These are phyloP conservation scores for Nitzschia inconspicua DNA, from an alignment of 108 stramenopile species.

Conservation along the genomic window DNA sequence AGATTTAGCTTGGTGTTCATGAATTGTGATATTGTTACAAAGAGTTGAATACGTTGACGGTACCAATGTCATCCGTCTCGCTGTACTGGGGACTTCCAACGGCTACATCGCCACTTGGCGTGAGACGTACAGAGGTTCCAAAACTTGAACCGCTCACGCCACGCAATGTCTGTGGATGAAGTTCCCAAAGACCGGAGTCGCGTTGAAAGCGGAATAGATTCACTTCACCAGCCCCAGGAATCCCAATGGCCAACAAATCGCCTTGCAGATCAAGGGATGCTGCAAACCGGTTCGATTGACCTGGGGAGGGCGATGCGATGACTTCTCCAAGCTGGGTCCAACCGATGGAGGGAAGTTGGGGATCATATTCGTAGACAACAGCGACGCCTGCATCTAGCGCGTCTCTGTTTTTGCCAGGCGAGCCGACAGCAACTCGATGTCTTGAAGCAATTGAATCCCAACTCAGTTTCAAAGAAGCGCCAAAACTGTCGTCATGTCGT, in stretches of 20 bases:
- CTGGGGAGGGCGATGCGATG: background rate
- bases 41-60: constrained; percentile 26
- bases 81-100: constrained; percentile 18
- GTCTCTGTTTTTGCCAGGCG: constrained; percentile 29
- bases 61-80: constrained; percentile 5
- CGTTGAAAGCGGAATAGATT: constrained; percentile 5
- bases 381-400: constrained; percentile 29
- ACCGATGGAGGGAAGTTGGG: background rate
- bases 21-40: no score
- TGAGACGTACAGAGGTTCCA: constrained; percentile 7
- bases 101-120: constrained; percentile 1
- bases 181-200: constrained; percentile 11
- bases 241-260: constrained; percentile 22
- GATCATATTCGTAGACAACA: constrained; percentile 31
- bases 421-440: constrained; percentile 40
- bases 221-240: constrained; percentile 16
- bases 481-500: constrained; percentile 36
- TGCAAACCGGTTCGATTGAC: constrained; percentile 6
- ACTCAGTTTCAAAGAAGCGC: constrained; percentile 21
- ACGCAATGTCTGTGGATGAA: constrained; percentile 4
- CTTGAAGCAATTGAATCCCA: background rate
- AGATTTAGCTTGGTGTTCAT: no score
- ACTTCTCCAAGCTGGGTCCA: constrained; percentile 24
- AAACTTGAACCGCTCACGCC: constrained; percentile 3
- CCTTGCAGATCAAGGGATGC: constrained; percentile 18